These are phyloP conservation scores for Tillandsia leiboldiana DNA, from an alignment of 176 grass and related monocot genomes.

Conservation along the genomic window DNA sequence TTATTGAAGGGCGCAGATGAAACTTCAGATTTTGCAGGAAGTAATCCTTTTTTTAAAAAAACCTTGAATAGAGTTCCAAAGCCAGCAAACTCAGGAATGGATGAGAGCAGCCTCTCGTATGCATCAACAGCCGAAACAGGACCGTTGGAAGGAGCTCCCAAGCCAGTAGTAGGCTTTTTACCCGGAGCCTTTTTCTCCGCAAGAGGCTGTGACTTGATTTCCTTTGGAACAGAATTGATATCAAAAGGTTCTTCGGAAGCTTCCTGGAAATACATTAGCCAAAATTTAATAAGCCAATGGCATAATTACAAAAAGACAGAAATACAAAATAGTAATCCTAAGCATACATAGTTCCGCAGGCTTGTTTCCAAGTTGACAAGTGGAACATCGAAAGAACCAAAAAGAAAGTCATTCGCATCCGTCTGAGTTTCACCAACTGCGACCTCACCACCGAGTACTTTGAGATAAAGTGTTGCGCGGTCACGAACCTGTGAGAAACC, in stretches of 20 bases:
- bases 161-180: slow-evolving; percentile 69
- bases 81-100: slow-evolving; percentile 72
- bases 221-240: slow-evolving; percentile 63
- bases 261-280: slow-evolving; percentile 43
- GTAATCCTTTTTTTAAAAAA: background rate
- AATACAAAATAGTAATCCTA: slow-evolving; percentile 4
- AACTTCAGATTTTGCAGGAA: too few species aligned
- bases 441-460: slow-evolving; percentile 59
- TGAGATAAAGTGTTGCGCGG: slow-evolving; percentile 81
- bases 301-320: slow-evolving; percentile 4
- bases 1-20: too few species aligned
- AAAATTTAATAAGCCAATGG: slow-evolving; percentile 4
- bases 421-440: slow-evolving; percentile 58
- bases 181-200: slow-evolving; percentile 87
- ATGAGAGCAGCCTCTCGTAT: slow-evolving; percentile 90
- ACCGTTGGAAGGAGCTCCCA: slow-evolving; percentile 42
- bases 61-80: slow-evolving; percentile 99
- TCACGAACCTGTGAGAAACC: slow-evolving; percentile 59
- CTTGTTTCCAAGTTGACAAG: slow-evolving; percentile 86
- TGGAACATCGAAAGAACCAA: slow-evolving; percentile 90
- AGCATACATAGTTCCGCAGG: slow-evolving; percentile 67
- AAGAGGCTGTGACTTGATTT: slow-evolving; percentile 79
- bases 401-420: slow-evolving; percentile 83
- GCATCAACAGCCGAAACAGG: slow-evolving; percentile 56
- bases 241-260: slow-evolving; percentile 81